These are phyloP conservation scores for Rubus parviflorus DNA, from an alignment of 306 rosid genomes.

Conservation along the genomic window DNA sequence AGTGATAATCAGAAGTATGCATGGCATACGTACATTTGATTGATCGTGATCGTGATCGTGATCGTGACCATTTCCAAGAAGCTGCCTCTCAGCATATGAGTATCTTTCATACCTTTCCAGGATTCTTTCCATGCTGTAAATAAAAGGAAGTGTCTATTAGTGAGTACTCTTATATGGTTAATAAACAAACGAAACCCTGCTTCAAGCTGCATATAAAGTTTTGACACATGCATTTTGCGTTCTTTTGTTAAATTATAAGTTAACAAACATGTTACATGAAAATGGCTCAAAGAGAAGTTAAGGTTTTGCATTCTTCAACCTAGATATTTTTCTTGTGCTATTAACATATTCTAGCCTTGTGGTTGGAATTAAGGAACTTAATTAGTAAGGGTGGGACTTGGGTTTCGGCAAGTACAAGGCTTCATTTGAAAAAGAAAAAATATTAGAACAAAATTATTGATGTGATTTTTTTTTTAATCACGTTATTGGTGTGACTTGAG, in stretches of 20 bases:
- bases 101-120: slow-evolving; percentile 87
- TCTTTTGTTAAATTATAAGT: no score
- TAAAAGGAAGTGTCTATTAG: background rate
- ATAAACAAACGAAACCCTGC: background rate
- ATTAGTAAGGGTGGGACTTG: background rate
- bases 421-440: background rate
- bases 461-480: no score
- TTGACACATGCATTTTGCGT: no score
- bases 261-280: background rate
- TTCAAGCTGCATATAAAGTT: background rate
- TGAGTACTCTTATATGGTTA: background rate
- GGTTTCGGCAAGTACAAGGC: background rate
- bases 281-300: background rate
- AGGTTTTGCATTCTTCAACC: background rate
- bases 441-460: background rate
- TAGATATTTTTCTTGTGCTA: background rate
- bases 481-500: background rate
- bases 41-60: background rate
- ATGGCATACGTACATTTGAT: slow-evolving; percentile 55
- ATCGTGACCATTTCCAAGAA: slow-evolving; percentile 35
- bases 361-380: background rate
- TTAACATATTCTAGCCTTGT: background rate
- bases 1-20: background rate
- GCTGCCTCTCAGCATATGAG: slow-evolving; percentile 68
- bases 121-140: slow-evolving; percentile 73